A percentile compares a stretch with the other conserved stretches of the same genome.
Conservation (phyloP, 148 eudicot species). For the Nepenthes mirabilis region DNA sequence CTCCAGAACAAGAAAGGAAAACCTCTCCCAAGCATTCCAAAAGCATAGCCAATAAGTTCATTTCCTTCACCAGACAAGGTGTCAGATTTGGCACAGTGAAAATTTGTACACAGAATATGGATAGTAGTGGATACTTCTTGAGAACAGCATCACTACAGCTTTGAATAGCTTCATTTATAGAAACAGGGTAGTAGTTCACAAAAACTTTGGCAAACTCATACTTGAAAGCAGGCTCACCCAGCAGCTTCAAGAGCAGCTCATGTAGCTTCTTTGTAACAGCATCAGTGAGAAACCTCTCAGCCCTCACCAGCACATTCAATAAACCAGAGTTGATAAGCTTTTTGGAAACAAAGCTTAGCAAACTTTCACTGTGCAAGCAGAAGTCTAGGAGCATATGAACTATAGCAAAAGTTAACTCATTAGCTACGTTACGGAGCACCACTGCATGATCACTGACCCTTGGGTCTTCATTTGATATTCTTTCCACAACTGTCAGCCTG, state of each 20-base stretch:
- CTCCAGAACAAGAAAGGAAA: slow-evolving; percentile 49
- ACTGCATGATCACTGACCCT: slow-evolving; percentile 15
- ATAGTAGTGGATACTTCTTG: slow-evolving; percentile 45
- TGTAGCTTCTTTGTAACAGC: slow-evolving; percentile 57
- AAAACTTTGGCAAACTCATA: slow-evolving; percentile 79
- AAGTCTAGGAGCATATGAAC: slow-evolving; percentile 75
- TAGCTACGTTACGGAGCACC: slow-evolving; percentile 29
- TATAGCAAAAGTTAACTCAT: slow-evolving; percentile 39
- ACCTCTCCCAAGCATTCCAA: slow-evolving; percentile 60
- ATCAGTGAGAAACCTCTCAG: slow-evolving; percentile 56
- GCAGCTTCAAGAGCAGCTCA: slow-evolving; percentile 75
- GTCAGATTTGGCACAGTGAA: slow-evolving; percentile 89
- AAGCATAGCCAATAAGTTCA: slow-evolving; percentile 51
- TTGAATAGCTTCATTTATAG: slow-evolving; percentile 46
- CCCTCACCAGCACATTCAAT: slow-evolving; percentile 54
- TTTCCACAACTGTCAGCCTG: slow-evolving; percentile 33
- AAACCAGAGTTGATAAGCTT: slow-evolving; percentile 41
- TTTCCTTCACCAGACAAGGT: slow-evolving; percentile 79
- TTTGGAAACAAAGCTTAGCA: slow-evolving; percentile 73
- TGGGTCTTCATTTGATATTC: slow-evolving; percentile 19
- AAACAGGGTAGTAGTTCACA: slow-evolving; percentile 55
- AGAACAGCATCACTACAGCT: slow-evolving; percentile 30
- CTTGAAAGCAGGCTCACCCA: slow-evolving; percentile 80
- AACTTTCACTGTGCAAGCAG: slow-evolving; percentile 75
- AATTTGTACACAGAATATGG: slow-evolving; percentile 84